Evolutionary conservation across 208 protist genomes (phyloP).

Genomic region (Trypanosoma lewisi): DNA sequence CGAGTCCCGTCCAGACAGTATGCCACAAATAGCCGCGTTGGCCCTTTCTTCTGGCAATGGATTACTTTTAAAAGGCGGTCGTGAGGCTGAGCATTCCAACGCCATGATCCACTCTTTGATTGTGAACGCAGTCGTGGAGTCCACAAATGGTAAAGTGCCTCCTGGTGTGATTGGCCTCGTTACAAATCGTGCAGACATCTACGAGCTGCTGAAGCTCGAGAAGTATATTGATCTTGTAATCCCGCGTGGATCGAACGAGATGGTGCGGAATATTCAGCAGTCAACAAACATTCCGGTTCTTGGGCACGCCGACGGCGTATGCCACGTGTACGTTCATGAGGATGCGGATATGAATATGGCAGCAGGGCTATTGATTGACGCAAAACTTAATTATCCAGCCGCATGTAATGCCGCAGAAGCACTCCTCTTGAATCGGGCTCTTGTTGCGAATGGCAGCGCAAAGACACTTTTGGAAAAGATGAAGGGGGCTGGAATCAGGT

Average conservation of each 20-base stretch:
- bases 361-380: conserved; percentile 65
- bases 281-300: conserved; percentile 91
- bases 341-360: conserved; percentile 68
- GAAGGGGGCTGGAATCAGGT: conserved; percentile 43
- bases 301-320: conserved; percentile 95
- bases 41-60: conserved; percentile 85
- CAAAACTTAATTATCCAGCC: conserved; percentile 93
- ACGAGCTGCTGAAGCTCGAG: conserved; percentile 55
- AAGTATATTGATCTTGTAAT: conserved; percentile 91
- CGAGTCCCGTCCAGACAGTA: conserved; percentile 89
- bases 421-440: conserved; percentile 76
- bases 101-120: conserved; percentile 50
- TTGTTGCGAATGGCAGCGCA: conserved; percentile 29
- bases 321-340: conserved; percentile 90
- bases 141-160: conserved; percentile 30
- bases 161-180: conserved; percentile 58
- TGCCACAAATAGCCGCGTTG: conserved; percentile 82
- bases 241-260: conserved; percentile 85
- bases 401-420: conserved; percentile 95
- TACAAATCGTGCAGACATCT: conserved; percentile 39
- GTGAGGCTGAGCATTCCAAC: conserved; percentile 70
- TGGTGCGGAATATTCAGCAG: conserved; percentile 87
- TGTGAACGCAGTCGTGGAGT: conserved; percentile 39
- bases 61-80: conserved; percentile 88
- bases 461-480: conserved; percentile 40